These are phyloP conservation scores for Debaryomyces castellii DNA, from an alignment of 805 yeast genomes.

Conservation along the genomic window DNA sequence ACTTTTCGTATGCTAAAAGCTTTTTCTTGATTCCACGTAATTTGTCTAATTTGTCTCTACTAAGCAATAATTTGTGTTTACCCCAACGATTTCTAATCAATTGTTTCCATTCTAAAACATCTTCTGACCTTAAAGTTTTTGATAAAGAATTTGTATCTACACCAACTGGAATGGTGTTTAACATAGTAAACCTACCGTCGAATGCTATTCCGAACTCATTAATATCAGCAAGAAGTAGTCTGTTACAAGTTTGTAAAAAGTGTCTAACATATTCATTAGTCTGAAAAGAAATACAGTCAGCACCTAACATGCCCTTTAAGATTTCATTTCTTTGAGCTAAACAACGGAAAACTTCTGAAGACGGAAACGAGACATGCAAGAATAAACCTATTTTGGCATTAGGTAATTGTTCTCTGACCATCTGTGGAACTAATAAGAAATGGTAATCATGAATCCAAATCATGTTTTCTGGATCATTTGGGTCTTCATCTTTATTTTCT, in stretches of 20 bases:
- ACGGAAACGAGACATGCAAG: conserved; percentile 91
- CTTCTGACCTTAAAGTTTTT: conserved; percentile 43
- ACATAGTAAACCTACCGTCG: conserved; percentile 55
- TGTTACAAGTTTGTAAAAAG: conserved; percentile 84
- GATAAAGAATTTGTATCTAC: conserved; percentile 65
- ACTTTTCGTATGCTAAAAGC: conserved; percentile 79
- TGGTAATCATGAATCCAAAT: conserved; percentile 97
- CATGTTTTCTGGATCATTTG: conserved; percentile 52
- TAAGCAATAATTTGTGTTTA: conserved; percentile 67
- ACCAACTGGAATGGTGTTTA: conserved; percentile 71
- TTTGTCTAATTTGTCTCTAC: conserved; percentile 85
- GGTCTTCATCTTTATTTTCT: conserved; percentile 49
- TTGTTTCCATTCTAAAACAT: conserved; percentile 63
- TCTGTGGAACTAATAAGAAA: conserved; percentile 76
- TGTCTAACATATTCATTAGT: conserved; percentile 92
- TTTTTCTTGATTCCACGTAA: conserved; percentile 89
- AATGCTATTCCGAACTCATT: conserved; percentile 58
- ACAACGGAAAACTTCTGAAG: conserved; percentile 92
- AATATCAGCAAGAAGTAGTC: conserved; percentile 83
- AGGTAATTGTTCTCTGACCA: conserved; percentile 77
- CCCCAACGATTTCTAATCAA: conserved; percentile 80
- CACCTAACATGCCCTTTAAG: conserved; percentile 82
- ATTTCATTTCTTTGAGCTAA: conserved; percentile 81
- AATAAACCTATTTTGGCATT: conserved; percentile 88
- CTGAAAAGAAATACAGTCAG: conserved; percentile 86